Evolutionary conservation across 306 rosid genomes (phyloP), one percentile per base, ranked within the genome.

Genomic region (Quercus parvula): DNA sequence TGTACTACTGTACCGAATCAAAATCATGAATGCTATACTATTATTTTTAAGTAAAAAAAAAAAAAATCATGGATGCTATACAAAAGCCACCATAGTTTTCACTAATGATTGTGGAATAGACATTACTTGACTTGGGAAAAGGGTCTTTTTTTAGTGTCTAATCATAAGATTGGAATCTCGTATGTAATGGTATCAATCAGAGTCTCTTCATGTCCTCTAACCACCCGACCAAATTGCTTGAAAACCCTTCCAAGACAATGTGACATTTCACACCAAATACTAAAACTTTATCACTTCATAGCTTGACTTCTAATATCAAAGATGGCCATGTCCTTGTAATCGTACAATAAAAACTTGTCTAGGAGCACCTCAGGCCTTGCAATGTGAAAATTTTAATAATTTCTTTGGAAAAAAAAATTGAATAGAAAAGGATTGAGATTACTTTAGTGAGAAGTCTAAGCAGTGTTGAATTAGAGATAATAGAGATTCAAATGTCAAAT

Each of bases 201-300:
- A 13, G 74, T 73, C 85, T 72, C 54, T 59, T 81, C 64, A 25
- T 82, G 85, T 82, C 73, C 62, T 77, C 75, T 33, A 77, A 73
- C 69, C 70, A 77, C 70, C 81, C 49, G 78, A 82, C 81, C 81
- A 82, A 54, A 5, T 72, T 71, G 78, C 81, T 82, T 22, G 74
- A 24, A 76, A 67, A 66, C 2, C 56, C 57, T 79, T 79, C 72
- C 72, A 67, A 67, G 63, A 72, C 77, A 58, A 4, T 19, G 52
- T 18, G 52, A 10, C 31, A 2, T 44, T 72, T 46, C 38, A 28
- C 46, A 22, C 44, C 61, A 22, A 46, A 24, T 24, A 24, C 25
- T 63, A 15, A 28, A 64, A 38, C 46, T 1, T 7, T 64, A 18
- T 35, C 71, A 67, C 38, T 31, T 67, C 52, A 67, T 67, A 17